phyloP scores from a whole-genome alignment of 345 rosid species.

The Carallia pectinifolia region DNA sequence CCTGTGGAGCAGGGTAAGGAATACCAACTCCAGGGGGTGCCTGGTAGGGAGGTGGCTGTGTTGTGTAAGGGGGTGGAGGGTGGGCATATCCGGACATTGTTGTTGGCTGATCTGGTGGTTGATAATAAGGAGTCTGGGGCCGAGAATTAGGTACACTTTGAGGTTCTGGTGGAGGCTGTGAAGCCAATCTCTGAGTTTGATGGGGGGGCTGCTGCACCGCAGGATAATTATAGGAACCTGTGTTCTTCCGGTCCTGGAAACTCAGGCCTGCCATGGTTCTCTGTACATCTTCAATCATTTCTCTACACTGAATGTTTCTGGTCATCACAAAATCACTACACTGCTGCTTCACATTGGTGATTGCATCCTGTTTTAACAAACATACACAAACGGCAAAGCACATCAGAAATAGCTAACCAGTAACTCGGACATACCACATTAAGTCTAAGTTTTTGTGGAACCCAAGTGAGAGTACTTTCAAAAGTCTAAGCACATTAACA shows the following conservation, averaged over 20 bases:
- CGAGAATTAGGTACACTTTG: conserved; percentile 46
- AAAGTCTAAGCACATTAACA: no score
- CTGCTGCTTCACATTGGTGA: conserved; percentile 92
- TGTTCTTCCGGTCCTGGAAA: conserved; percentile 74
- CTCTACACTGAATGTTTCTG: conserved; percentile 91
- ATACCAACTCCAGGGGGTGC: conserved; percentile 35
- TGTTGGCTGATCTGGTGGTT: conserved; percentile 66
- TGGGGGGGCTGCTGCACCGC: conserved; percentile 58
- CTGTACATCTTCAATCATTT: conserved; percentile 97
- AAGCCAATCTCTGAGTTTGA: conserved; percentile 43
- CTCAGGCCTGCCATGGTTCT: conserved; percentile 82
- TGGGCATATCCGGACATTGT: conserved; percentile 55
- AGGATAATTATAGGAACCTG: conserved; percentile 63
- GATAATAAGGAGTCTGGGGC: conserved; percentile 55
- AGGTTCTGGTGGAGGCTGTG: conserved; percentile 49
- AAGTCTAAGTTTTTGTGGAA: no score
- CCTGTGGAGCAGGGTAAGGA: conserved; percentile 61
- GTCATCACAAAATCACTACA: conserved; percentile 98
- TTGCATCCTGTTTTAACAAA: conserved; percentile 67
- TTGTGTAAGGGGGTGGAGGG: conserved; percentile 56
- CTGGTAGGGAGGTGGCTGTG: conserved; percentile 57
- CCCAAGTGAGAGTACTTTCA: no score
- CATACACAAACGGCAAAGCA: no score
- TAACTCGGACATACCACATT: no score
- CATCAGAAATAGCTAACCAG: no score